phyloP scores from a whole-genome alignment of 345 rosid species.

The Pistacia integerrima region DNA sequence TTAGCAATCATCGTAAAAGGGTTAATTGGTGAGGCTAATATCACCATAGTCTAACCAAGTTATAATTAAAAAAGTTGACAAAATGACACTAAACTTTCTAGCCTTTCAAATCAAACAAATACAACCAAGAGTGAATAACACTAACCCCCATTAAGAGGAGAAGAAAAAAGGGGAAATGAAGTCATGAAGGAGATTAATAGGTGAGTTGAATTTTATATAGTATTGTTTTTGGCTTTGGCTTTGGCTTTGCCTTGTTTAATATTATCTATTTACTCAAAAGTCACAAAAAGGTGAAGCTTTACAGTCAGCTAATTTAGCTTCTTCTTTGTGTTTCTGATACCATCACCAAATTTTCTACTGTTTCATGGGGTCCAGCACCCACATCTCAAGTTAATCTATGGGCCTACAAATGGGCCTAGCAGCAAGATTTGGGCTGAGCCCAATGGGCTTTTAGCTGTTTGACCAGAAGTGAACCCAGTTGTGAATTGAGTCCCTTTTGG shows the following conservation, averaged over 20 bases:
- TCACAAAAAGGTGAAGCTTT: not conserved
- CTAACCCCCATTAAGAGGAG: too few relatives aligned
- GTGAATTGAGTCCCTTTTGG: too few relatives aligned
- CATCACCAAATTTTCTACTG: not conserved
- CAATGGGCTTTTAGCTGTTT: too few relatives aligned
- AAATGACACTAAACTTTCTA: not conserved
- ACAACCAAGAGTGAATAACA: too few relatives aligned
- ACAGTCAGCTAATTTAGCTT: conserved; percentile 8
- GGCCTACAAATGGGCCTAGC: too few relatives aligned
- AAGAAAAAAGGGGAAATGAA: not conserved
- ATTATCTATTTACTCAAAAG: not conserved
- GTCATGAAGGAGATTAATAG: not conserved
- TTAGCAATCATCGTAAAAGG: not conserved
- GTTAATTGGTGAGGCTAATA: not conserved
- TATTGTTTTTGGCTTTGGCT: not conserved
- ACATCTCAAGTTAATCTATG: not conserved
- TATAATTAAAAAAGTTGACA: conserved; percentile 3
- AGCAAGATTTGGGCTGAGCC: too few relatives aligned
- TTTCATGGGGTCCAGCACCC: not conserved
- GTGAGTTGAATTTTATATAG: not conserved
- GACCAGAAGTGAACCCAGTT: too few relatives aligned
- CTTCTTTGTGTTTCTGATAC: not conserved
- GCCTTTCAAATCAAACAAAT: conserved; percentile 10
- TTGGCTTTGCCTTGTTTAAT: not conserved
- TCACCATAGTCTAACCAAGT: not conserved